phyloP scores from a whole-genome alignment of 805 yeast genomes.

The Candida sakaeoensis region DNA sequence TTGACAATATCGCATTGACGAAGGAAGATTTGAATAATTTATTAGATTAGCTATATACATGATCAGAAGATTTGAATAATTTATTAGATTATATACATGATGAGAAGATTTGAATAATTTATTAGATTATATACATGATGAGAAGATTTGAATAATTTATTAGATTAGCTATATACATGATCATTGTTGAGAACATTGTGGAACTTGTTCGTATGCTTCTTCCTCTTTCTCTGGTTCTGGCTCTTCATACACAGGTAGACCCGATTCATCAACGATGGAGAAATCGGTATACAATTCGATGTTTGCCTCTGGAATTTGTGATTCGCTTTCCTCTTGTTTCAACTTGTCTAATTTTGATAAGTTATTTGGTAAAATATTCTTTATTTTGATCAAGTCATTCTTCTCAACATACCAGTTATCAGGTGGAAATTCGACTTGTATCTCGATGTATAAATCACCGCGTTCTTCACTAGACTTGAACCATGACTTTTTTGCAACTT shows the following conservation, averaged over 20 bases:
- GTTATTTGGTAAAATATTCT: conserved; percentile 50
- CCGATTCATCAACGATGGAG: conserved; percentile 19
- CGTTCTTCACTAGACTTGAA: conserved; percentile 24
- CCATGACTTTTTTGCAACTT: conserved; percentile 29
- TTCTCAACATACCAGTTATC: conserved; percentile 83
- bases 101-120: no score
- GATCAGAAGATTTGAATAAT: no score
- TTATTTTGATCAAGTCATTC: conserved; percentile 54
- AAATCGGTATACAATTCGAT: conserved; percentile 36
- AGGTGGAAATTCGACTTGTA: conserved; percentile 77
- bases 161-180: conserved; percentile 21
- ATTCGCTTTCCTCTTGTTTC: conserved; percentile 19
- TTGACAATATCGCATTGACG: conserved; percentile 24
- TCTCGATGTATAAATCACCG: conserved; percentile 70
- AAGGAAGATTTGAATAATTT: conserved; percentile 33
- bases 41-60: no score
- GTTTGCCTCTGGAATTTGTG: conserved; percentile 32
- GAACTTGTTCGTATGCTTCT: conserved; percentile 13
- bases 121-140: conserved; percentile 25
- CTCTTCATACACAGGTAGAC: conserved; percentile 30
- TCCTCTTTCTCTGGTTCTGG: conserved; percentile 9
- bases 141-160: conserved; percentile 29
- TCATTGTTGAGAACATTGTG: conserved; percentile 33
- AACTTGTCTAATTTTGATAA: conserved; percentile 14
- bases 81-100: no score